A percentile compares a stretch with the other conserved stretches of the same genome.
Conservation (phyloP, 169 alveolate genomes). For the Theileria orientalis region DNA sequence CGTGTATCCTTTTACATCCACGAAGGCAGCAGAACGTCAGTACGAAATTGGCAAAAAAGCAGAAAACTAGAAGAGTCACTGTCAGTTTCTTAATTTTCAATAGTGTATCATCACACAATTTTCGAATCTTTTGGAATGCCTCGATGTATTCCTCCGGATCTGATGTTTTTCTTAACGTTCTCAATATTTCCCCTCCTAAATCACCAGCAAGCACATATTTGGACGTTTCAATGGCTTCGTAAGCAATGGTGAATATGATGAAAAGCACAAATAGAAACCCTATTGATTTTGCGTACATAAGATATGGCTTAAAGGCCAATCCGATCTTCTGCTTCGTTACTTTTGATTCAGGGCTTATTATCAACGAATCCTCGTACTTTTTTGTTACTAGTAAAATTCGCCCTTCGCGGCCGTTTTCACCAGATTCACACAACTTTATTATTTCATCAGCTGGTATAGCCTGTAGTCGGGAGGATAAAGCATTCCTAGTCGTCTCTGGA, state of each 20-base stretch:
- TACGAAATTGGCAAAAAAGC: slow-evolving; percentile 2
- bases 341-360: not conserved
- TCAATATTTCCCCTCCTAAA: not conserved
- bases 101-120: slow-evolving; percentile 1
- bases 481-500: too few relatives aligned
- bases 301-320: slow-evolving; percentile 25
- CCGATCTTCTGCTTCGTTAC: not conserved
- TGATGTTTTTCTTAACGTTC: not conserved
- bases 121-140: not conserved
- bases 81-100: not conserved
- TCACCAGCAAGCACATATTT: slow-evolving; percentile 7
- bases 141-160: not conserved
- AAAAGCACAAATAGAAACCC: slow-evolving; percentile 1
- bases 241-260: not conserved
- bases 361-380: slow-evolving; percentile 6
- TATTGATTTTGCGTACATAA: slow-evolving; percentile 11
- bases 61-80: not conserved
- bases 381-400: not conserved
- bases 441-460: not conserved
- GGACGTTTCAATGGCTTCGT: not conserved
- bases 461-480: not conserved
- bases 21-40: slow-evolving; percentile 16
- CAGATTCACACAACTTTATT: not conserved
- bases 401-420: not conserved
- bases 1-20: slow-evolving; percentile 33